These are phyloP conservation scores for Amaranthus cruentus DNA, from an alignment of 148 eudicot species.

Conservation along the genomic window DNA sequence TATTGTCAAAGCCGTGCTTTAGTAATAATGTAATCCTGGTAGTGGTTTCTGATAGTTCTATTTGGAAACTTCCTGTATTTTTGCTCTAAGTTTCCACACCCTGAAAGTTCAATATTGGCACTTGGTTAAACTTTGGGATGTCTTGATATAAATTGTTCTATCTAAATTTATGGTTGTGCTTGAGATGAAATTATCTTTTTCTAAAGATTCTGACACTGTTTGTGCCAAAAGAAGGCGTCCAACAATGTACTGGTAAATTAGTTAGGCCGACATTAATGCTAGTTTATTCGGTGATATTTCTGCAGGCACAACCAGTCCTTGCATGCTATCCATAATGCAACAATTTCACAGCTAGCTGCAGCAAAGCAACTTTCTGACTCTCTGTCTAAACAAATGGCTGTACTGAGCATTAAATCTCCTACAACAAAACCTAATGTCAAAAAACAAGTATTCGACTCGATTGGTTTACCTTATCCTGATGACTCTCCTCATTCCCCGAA, in stretches of 20 bases:
- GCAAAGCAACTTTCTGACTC: slow-evolving; percentile 83
- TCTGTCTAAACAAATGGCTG: slow-evolving; percentile 74
- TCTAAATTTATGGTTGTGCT: not conserved
- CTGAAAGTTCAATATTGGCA: not conserved
- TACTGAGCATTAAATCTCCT: slow-evolving; percentile 55
- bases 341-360: slow-evolving; percentile 68
- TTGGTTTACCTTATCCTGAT: slow-evolving; percentile 62
- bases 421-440: slow-evolving; percentile 42
- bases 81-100: not conserved
- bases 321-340: slow-evolving; percentile 66
- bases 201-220: not conserved
- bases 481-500: slow-evolving; percentile 45
- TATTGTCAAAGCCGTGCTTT: not conserved
- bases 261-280: slow-evolving; percentile 7
- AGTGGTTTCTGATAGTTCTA: not conserved
- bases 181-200: not conserved
- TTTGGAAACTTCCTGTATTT: not conserved
- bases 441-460: slow-evolving; percentile 71
- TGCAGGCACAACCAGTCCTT: slow-evolving; percentile 67
- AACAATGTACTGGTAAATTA: not conserved
- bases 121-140: not conserved
- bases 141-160: not conserved
- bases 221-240: not conserved
- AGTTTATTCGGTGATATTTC: slow-evolving; percentile 6
- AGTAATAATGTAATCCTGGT: not conserved